Evolutionary conservation across 2,329 filamentous ascomycete genomes (phyloP).

Genomic region (Fusarium pseudoanthophilum): DNA sequence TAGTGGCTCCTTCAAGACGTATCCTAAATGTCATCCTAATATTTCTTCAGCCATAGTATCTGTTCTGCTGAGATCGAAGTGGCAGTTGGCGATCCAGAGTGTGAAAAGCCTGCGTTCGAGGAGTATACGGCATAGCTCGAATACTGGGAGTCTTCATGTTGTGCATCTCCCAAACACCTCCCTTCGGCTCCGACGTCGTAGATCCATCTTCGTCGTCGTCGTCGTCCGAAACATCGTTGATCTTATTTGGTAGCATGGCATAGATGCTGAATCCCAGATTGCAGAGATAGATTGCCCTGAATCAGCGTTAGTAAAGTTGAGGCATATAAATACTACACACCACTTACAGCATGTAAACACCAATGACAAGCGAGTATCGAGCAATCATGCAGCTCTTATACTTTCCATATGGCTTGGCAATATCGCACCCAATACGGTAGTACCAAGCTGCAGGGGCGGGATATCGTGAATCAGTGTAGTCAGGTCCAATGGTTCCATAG

Average conservation of each 20-base stretch:
- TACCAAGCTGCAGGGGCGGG: constrained; percentile 78
- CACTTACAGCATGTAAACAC: constrained; percentile 75
- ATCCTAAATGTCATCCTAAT: background rate
- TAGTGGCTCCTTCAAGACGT: constrained; percentile 1
- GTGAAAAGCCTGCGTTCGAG: constrained; percentile 75
- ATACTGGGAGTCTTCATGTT: constrained; percentile 54
- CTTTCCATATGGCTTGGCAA: constrained; percentile 64
- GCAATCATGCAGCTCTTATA: constrained; percentile 73
- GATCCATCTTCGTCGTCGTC: constrained; percentile 56
- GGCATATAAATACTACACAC: background rate
- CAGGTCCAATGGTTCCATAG: constrained; percentile 77
- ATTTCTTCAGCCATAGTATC: constrained; percentile 18
- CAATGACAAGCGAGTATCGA: constrained; percentile 72
- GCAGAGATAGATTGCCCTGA: constrained; percentile 68
- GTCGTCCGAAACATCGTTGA: constrained; percentile 58
- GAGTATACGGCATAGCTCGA: constrained; percentile 64
- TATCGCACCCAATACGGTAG: constrained; percentile 74
- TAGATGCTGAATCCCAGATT: constrained; percentile 70
- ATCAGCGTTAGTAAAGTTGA: background rate
- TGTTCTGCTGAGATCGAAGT: constrained; percentile 53
- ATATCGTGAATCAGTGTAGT: constrained; percentile 73
- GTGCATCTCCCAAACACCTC: constrained; percentile 68
- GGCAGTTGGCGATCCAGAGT: constrained; percentile 69
- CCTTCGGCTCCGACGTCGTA: constrained; percentile 49
- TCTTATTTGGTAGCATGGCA: constrained; percentile 66